Evolutionary conservation across 768 basidiomycete genomes (phyloP), one percentile per base, ranked within the genome.

Genomic region (Amanita inopinata): DNA sequence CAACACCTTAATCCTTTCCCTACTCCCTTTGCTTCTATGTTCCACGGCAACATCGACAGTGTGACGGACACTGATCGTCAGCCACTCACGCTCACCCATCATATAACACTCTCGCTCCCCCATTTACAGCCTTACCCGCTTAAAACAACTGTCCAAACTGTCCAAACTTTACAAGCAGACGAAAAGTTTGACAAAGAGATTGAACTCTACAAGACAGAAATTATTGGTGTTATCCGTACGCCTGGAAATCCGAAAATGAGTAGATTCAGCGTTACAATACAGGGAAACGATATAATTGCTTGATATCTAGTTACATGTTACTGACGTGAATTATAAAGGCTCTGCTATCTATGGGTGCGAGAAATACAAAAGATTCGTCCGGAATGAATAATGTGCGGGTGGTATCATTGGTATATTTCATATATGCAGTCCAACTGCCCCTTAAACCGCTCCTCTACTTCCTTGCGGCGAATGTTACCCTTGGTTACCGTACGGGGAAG

Each of bases 401-500:
- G n/a, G n/a, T n/a, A n/a, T n/a, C n/a, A n/a, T n/a, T n/a, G n/a
- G n/a, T n/a, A n/a, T n/a, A n/a, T n/a, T n/a, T n/a, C n/a, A n/a
- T 78, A 85, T 30, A 84, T 70, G 23, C 55, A 53, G 59, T 87
- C 81, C 15, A 88, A 67, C 43, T 71, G 62, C n/a, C 53, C 50
- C 51, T 67, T 67, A 64, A 73, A 83, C 15, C 63, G 51, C 48
- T 80, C 78, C 59, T 88, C 85, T 14, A 86, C 82, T 8, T 81
- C 83, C 49, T 69, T 74, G 32, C 85, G 73, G 34, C 85, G 77
- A 50, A 88, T 82, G 53, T 87, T 88, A 18, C 85, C 84, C 62
- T 88, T 88, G 8, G 85, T 85, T n/a, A 74, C 77, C 0, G 85
- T 88, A 47, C 85, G 67, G 25, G 85, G 85, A 33, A 88, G 71